Conservation (phyloP, 163 green algal species). For the Coccomyxa subellipsoidea region DNA sequence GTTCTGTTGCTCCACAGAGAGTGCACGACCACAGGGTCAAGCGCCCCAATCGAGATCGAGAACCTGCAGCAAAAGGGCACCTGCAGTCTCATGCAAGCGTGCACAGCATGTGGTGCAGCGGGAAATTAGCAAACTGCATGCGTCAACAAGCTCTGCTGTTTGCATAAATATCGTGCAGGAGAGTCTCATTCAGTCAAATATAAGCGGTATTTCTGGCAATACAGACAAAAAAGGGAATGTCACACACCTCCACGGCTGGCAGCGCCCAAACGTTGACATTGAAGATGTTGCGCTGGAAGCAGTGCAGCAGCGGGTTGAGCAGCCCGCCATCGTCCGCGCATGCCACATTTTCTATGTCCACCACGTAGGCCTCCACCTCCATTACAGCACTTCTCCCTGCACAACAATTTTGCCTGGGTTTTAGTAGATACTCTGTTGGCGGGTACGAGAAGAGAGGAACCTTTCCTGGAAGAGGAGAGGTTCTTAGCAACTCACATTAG, state of each 20-base stretch:
- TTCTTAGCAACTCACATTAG: no score
- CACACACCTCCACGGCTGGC: conserved; percentile 27
- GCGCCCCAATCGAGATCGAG: no score
- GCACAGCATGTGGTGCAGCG: no score
- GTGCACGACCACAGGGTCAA: no score
- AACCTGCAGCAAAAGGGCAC: no score
- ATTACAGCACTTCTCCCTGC: conserved; percentile 42
- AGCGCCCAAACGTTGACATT: conserved; percentile 48
- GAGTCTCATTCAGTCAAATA: no score
- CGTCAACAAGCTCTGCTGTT: no score
- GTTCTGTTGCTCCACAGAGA: no score
- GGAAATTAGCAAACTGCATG: no score
- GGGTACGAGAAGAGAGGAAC: neutral
- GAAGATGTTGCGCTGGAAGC: conserved; percentile 33
- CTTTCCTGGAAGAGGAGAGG: neutral
- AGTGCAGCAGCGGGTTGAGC: conserved; percentile 58
- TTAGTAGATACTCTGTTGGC: neutral
- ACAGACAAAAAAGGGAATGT: neutral
- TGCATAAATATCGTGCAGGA: no score
- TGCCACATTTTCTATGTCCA: conserved; percentile 51
- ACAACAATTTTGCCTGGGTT: neutral
- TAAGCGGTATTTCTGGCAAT: no score
- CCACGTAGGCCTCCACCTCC: conserved; percentile 54
- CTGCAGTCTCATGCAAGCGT: no score
- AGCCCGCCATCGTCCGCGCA: conserved; percentile 45